Conservation (phyloP, 139 green algal species). For the Micromonas pusilla region DNA sequence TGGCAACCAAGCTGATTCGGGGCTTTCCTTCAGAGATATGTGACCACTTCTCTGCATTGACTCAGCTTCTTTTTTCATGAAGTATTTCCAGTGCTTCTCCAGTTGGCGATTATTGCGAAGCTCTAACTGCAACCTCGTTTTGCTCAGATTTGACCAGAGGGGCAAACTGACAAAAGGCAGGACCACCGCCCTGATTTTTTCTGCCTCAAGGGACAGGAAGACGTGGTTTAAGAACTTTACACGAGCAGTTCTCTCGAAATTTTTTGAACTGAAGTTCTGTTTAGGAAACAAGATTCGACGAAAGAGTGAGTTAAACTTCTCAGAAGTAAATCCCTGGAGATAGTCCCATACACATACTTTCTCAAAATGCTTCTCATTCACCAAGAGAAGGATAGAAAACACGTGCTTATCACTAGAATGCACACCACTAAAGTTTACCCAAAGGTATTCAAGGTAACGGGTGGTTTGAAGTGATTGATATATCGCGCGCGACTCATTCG, state of each 20-base stretch:
- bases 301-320: background rate
- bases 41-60: background rate
- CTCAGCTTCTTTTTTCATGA: conserved; percentile 66
- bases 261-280: background rate
- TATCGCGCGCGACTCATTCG: no score
- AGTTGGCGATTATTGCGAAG: conserved; percentile 63
- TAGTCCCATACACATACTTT: background rate
- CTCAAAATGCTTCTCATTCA: background rate
- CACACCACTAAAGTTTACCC: no score
- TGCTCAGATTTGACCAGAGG: conserved; percentile 76
- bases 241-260: background rate
- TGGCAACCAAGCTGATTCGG: background rate
- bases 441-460: no score
- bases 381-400: background rate
- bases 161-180: conserved; percentile 75
- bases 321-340: background rate
- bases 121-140: conserved; percentile 64
- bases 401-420: background rate
- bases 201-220: conserved; percentile 60
- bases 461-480: no score
- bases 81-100: conserved; percentile 73
- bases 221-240: background rate
- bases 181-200: conserved; percentile 60
- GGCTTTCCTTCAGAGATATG: background rate
- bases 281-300: background rate